These are phyloP conservation scores for Coemansia sp. DNA, from an alignment of 192 early-diverging fungal genomes.

Conservation along the genomic window DNA sequence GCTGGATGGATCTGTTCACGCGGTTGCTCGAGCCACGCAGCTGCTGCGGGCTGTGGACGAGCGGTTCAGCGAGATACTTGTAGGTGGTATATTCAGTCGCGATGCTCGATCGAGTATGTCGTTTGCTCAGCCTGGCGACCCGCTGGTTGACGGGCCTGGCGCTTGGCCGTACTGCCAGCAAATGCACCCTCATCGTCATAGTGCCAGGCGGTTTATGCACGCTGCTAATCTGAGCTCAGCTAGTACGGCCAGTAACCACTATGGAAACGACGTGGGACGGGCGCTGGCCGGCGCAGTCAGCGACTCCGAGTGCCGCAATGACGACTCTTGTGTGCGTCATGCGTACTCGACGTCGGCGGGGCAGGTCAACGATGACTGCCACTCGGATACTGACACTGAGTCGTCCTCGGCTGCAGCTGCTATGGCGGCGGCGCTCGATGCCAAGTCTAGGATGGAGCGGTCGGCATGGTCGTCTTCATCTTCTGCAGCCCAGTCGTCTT, in stretches of 20 bases:
- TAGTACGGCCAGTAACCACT: constrained; percentile 31
- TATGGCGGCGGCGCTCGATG: constrained; percentile 34
- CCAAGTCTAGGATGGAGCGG: constrained; percentile 36
- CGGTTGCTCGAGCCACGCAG: constrained; percentile 41
- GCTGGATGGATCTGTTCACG: constrained; percentile 30
- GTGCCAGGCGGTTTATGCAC: constrained; percentile 37
- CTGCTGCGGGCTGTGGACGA: constrained; percentile 48
- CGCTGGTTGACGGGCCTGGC: constrained; percentile 27
- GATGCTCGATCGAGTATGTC: constrained; percentile 42
- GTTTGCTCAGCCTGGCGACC: constrained; percentile 46
- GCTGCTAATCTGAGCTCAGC: constrained; percentile 40
- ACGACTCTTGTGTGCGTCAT: constrained; percentile 9
- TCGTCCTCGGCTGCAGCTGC: constrained; percentile 30
- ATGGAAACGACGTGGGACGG: constrained; percentile 16
- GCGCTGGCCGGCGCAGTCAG: constrained; percentile 6
- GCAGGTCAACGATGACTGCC: constrained; percentile 5
- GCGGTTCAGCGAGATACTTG: constrained; percentile 41
- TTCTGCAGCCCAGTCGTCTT: background rate
- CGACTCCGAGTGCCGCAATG: constrained; percentile 11
- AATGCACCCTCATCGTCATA: background rate
- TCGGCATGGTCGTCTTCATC: constrained; percentile 15
- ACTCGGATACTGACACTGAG: constrained; percentile 28
- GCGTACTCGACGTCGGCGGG: constrained; percentile 15
- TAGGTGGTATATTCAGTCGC: constrained; percentile 44
- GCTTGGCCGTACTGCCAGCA: constrained; percentile 25